Evolutionary conservation across 305 asterid species (phyloP).

Genomic region (Fraxinus paxiana): DNA sequence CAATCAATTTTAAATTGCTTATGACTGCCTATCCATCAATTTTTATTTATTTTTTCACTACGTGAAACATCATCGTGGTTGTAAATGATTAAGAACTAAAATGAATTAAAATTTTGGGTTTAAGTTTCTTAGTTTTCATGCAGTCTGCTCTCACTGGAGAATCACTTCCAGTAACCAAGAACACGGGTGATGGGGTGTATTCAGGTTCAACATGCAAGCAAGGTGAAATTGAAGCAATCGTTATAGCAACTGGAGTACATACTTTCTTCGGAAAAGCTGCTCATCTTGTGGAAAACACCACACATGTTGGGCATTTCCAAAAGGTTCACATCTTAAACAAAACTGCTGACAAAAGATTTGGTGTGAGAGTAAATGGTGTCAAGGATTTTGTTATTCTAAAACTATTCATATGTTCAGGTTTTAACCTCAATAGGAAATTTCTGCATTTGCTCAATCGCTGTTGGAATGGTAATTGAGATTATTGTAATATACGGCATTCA

Average conservation of each 20-base stretch:
- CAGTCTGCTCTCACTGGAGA: constrained; percentile 70
- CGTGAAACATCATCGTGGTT: background rate
- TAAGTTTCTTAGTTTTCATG: background rate
- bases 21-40: background rate
- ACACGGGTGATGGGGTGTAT: constrained; percentile 50
- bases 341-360: constrained; percentile 1
- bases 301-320: constrained; percentile 60
- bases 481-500: constrained; percentile 45
- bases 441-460: constrained; percentile 61
- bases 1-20: background rate
- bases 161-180: constrained; percentile 57
- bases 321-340: constrained; percentile 30
- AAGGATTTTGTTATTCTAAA: background rate
- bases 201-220: constrained; percentile 66
- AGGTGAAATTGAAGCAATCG: constrained; percentile 59
- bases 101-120: background rate
- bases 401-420: constrained; percentile 34
- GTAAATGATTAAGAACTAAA: background rate
- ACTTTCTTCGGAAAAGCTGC: constrained; percentile 69
- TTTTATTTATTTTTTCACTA: background rate
- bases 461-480: constrained; percentile 50
- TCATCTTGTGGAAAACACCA: constrained; percentile 61
- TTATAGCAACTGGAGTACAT: constrained; percentile 58
- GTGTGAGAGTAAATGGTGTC: background rate
- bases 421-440: constrained; percentile 61